These are phyloP conservation scores for Trypanosoma conorhini DNA, from an alignment of 208 protist species.

Conservation along the genomic window DNA sequence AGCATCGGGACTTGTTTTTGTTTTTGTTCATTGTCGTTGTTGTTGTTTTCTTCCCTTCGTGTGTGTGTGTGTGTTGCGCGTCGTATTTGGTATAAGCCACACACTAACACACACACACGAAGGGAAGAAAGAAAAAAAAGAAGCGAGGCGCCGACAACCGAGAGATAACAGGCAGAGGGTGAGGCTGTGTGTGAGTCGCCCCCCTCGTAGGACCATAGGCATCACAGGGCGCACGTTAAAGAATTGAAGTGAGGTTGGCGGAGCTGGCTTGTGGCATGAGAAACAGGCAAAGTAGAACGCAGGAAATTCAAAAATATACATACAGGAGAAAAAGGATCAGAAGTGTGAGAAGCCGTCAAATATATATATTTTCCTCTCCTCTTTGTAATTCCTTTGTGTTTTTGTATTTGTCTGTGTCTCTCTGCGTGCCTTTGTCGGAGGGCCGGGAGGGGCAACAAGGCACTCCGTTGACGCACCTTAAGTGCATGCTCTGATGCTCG, in stretches of 20 bases:
- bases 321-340: background rate
- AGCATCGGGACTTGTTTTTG: background rate
- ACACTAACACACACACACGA: background rate
- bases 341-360: background rate
- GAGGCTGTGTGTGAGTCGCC: background rate
- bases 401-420: conserved; percentile 16
- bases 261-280: conserved; percentile 7
- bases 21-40: conserved; percentile 1
- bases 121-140: conserved; percentile 15
- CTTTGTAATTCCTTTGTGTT: too few relatives aligned
- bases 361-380: background rate
- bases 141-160: background rate
- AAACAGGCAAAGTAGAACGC: background rate
- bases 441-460: background rate
- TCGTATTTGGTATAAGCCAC: background rate
- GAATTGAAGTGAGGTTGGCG: background rate
- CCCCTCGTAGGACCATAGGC: background rate
- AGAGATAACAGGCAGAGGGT: background rate
- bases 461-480: background rate
- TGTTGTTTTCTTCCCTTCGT: background rate
- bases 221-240: background rate
- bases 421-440: background rate
- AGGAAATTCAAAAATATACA: background rate
- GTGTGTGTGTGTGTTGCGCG: conserved; percentile 9
- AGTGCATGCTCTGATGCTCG: background rate